Percentiles rank a stretch among this genome's conserved stretches.
Conservation (phyloP, 2,329 filamentous ascomycete species). For the Leptodontidium sp. region DNA sequence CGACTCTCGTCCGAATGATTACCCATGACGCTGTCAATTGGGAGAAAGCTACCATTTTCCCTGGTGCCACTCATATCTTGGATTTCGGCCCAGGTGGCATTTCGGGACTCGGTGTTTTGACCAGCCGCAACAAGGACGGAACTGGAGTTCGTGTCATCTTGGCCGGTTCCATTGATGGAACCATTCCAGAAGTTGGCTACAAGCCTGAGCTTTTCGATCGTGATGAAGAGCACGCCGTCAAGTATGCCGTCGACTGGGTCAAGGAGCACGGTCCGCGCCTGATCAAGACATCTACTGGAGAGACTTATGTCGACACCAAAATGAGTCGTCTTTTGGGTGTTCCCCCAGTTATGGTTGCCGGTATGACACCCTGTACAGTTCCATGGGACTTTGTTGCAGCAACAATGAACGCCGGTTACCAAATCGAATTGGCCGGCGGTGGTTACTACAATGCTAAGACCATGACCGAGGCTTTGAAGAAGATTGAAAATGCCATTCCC, state of each 20-base stretch:
- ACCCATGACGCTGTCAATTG: constrained; percentile 94
- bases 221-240: constrained; percentile 92
- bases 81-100: constrained; percentile 98
- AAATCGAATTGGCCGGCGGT: constrained; percentile 88
- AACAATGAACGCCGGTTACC: constrained; percentile 95
- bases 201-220: constrained; percentile 98
- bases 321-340: constrained; percentile 88
- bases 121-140: constrained; percentile 98
- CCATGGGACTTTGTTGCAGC: constrained; percentile 92
- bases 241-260: constrained; percentile 96
- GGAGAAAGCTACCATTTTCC: constrained; percentile 94
- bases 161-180: constrained; percentile 90
- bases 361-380: constrained; percentile 92
- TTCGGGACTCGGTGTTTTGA: constrained; percentile 93
- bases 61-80: constrained; percentile 88
- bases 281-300: constrained; percentile 85
- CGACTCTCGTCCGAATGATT: constrained; percentile 88
- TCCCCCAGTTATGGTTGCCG: constrained; percentile 88
- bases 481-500: constrained; percentile 86
- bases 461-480: constrained; percentile 83
- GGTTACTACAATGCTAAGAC: constrained; percentile 85
- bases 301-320: constrained; percentile 95
- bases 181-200: constrained; percentile 91
- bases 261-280: constrained; percentile 95
- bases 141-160: constrained; percentile 97